Conservation (phyloP, 352 stramenopile species). For the Phytopythium helicoides region DNA sequence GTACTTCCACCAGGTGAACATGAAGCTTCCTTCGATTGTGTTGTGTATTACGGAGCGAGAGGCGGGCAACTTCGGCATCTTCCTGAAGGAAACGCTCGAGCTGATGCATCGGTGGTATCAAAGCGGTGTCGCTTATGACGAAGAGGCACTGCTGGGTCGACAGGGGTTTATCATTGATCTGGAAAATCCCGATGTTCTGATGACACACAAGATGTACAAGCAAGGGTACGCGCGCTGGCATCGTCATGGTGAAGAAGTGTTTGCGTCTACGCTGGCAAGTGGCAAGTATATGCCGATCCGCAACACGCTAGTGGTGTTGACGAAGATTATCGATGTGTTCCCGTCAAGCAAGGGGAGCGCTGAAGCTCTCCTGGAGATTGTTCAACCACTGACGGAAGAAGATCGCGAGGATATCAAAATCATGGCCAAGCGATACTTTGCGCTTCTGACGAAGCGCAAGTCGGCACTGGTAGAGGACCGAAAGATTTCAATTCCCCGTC, state of each 20-base stretch:
- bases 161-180: constrained; percentile 77
- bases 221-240: constrained; percentile 75
- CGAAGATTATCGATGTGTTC: constrained; percentile 88
- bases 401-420: constrained; percentile 89
- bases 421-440: constrained; percentile 87
- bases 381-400: constrained; percentile 73
- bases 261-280: constrained; percentile 53
- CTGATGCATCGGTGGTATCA: constrained; percentile 80
- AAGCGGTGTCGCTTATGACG: constrained; percentile 72
- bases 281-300: constrained; percentile 84
- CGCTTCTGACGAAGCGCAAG: constrained; percentile 78
- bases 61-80: constrained; percentile 85
- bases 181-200: constrained; percentile 28
- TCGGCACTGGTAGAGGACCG: constrained; percentile 63
- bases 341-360: constrained; percentile 55
- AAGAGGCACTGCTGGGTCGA: constrained; percentile 69
- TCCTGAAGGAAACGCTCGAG: constrained; percentile 74
- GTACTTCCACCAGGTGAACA: constrained; percentile 79
- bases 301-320: constrained; percentile 85
- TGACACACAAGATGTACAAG: constrained; percentile 78
- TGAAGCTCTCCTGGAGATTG: constrained; percentile 58
- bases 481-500: constrained; percentile 31
- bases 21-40: constrained; percentile 77
- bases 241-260: constrained; percentile 63
- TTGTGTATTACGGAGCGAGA: constrained; percentile 83